These are phyloP conservation scores for Glycyrrhiza uralensis DNA, from an alignment of 306 rosid species.

Conservation along the genomic window DNA sequence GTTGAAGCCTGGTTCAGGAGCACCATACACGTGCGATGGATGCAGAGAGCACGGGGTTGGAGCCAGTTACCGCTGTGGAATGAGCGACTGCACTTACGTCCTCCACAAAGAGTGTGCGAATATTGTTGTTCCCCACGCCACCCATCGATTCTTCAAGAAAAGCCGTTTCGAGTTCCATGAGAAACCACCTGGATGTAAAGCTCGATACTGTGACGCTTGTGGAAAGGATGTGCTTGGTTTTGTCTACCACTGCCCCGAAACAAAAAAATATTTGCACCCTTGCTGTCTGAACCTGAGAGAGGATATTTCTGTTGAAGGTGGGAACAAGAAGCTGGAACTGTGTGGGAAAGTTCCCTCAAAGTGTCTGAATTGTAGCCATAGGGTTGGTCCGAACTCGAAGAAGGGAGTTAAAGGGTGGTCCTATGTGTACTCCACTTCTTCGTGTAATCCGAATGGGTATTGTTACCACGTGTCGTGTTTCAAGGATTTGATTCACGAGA, in stretches of 20 bases:
- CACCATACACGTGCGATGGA: conserved; percentile 42
- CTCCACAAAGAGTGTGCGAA: conserved; percentile 43
- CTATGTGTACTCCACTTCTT: too few species aligned
- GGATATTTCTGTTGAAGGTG: conserved; percentile 24
- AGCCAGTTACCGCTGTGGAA: conserved; percentile 29
- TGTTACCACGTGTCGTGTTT: conserved; percentile 45
- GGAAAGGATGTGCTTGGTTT: conserved; percentile 49
- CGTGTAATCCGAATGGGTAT: background rate
- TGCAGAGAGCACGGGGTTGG: conserved; percentile 44
- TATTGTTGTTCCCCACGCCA: background rate
- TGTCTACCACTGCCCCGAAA: conserved; percentile 31
- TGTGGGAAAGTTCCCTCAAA: conserved; percentile 5
- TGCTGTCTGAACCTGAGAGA: conserved; percentile 32
- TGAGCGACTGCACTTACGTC: conserved; percentile 17
- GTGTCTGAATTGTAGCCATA: conserved; percentile 36
- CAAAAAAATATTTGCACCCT: conserved; percentile 37
- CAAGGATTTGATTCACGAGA: conserved; percentile 41
- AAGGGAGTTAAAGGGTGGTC: conserved; percentile 35
- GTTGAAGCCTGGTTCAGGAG: conserved; percentile 10
- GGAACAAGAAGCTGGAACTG: background rate
- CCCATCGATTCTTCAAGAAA: conserved; percentile 22
- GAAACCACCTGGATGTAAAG: background rate
- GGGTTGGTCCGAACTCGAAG: too few species aligned
- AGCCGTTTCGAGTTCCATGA: conserved; percentile 19
- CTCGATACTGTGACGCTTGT: conserved; percentile 41